These are phyloP conservation scores for Hypoxylon sp. DNA, from an alignment of 2,329 filamentous ascomycete species.

Conservation along the genomic window DNA sequence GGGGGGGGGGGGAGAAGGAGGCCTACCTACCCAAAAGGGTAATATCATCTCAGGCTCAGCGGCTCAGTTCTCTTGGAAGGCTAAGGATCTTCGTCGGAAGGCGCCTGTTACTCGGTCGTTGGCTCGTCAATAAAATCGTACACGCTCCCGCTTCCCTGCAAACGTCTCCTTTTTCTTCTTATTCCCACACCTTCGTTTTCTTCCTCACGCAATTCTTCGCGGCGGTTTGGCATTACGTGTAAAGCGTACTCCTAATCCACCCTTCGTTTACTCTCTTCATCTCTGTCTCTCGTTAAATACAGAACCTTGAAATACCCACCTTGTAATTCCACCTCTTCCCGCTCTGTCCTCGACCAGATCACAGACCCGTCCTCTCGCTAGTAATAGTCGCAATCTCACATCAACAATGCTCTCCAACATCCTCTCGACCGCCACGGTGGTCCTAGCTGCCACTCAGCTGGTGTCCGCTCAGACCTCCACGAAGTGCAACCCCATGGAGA, in stretches of 20 bases:
- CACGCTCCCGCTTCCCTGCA: constrained; percentile 30
- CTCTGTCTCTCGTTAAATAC: constrained; percentile 35
- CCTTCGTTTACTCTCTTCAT: constrained; percentile 21
- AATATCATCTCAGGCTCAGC: constrained; percentile 16
- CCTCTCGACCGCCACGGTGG: constrained; percentile 55
- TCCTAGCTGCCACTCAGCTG: constrained; percentile 58
- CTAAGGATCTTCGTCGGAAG: constrained; percentile 29
- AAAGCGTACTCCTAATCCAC: constrained; percentile 19
- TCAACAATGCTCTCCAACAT: constrained; percentile 57
- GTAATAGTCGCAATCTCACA: constrained; percentile 12
- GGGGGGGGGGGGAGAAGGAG: constrained; percentile 19
- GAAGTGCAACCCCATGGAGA: constrained; percentile 62
- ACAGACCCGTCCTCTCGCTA: constrained; percentile 1
- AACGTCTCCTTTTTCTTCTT: constrained; percentile 20
- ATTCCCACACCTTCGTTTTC: constrained; percentile 37
- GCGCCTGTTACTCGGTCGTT: constrained; percentile 31
- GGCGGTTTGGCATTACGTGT: constrained; percentile 26
- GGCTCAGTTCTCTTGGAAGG: no score
- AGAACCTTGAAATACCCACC: constrained; percentile 20
- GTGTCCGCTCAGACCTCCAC: constrained; percentile 65
- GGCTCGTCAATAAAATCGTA: constrained; percentile 36
- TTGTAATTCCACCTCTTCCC: constrained; percentile 27
- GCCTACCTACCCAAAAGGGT: constrained; percentile 25
- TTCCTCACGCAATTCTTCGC: constrained; percentile 21
- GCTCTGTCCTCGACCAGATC: constrained; percentile 10